A percentile compares a stretch with the other conserved stretches of the same genome.
These are phyloP conservation scores for Antitrichia curtipendula DNA, from an alignment of 225 moss, liverwort and hornwort genomes.

Conservation along the genomic window DNA sequence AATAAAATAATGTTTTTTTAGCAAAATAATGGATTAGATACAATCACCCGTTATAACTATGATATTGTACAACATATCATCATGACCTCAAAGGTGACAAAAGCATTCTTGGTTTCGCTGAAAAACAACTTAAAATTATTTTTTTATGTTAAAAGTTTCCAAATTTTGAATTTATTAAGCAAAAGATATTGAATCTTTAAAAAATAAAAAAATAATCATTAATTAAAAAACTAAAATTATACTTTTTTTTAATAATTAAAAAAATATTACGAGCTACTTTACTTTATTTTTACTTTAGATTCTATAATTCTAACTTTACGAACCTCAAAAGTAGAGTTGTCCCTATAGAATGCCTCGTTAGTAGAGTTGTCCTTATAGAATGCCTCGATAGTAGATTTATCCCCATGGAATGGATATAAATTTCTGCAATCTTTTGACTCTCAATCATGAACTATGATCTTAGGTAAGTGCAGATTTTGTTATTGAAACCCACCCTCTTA, in stretches of 20 bases:
- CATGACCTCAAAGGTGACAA: not conserved
- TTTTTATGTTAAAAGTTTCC: too few relatives aligned
- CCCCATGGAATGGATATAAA: not conserved
- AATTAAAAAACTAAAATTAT: too few relatives aligned
- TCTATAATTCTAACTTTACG: not conserved
- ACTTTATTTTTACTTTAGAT: not conserved
- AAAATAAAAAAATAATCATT: too few relatives aligned
- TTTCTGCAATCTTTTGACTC: not conserved
- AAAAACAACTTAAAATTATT: not conserved
- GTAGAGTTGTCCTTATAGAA: not conserved
- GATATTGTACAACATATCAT: not conserved
- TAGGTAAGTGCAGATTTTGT: not conserved
- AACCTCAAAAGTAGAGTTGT: not conserved
- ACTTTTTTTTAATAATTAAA: too few relatives aligned
- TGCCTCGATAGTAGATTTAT: too few relatives aligned
- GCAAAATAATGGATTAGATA: not conserved
- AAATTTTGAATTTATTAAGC: not conserved
- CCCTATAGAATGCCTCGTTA: not conserved
- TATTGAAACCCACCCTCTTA: accelerated
- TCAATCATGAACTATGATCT: not conserved
- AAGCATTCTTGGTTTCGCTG: accelerated
- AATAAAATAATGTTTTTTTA: accelerated
- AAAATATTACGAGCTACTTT: not conserved
- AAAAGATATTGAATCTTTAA: too few relatives aligned
- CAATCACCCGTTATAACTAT: not conserved